Base-by-base conservation (phyloP, 768 basidiomycete genomes). In the Hebeloma cylindrosporum region DNA sequence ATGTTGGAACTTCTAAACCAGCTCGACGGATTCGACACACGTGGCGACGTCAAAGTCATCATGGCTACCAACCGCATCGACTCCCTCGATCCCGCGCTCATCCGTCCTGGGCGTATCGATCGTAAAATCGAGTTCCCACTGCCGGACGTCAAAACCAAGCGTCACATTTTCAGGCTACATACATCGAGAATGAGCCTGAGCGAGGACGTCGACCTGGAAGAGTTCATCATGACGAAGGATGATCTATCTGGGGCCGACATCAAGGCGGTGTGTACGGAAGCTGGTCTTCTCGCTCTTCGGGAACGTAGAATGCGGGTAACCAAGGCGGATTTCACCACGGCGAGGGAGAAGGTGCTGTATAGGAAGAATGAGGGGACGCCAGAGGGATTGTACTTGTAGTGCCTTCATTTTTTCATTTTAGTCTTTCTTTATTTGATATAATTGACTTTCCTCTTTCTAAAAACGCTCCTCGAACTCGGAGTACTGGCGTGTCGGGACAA, bases 51-150 rank as follows among this genome's bases (percentile, higher is more conserved):
- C 47, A 99, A 98, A 69, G 95, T 99, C 54, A 97, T 99, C 65
- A 98, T 98, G 96, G 96, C 96, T 9, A 99, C 96, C 4, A 99
- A 99, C 71, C 85, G 79, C 69, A 99, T 99, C 57, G 95, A 98
- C 64, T 85, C 92, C 3, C 79, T 99, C 21, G 96, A 99, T 67
- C 96, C 96, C 43, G 96, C 96, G 13, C 83, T 99, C 48, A 96
- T 99, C 60, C 89, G 96, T 40, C 96, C 96, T 4, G 96, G 96
- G 35, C 92, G 96, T 59, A 98, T 99, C 51, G 96, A 99, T 60
- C 82, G 96, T 41, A 99, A 99, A 74, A 99, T 99, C 40, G 96
- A 96, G 63, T 96, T 95, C 74, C 94, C 93, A 11, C 69, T 98
- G 23, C 96, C 96, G 10, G 96, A 99, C 58, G 83, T 95, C 52